Conservation (phyloP, 352 stramenopile species). For the Globisporangium echinulatum region DNA sequence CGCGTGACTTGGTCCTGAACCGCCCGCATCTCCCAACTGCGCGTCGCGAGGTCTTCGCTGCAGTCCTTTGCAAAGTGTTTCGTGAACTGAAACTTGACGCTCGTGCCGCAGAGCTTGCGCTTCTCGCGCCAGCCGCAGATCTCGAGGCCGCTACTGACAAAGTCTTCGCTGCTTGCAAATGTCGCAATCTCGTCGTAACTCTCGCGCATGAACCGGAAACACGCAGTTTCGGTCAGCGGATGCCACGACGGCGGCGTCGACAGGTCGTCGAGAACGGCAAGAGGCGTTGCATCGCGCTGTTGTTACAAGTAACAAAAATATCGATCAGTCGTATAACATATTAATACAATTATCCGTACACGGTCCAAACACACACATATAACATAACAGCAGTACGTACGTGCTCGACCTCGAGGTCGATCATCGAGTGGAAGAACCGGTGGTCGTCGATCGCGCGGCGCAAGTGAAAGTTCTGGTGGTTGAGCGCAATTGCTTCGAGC, state of each 20-base stretch:
- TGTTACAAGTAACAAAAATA: not conserved
- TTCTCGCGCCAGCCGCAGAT: conserved; percentile 58
- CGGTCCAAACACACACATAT: not conserved
- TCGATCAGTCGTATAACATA: not conserved
- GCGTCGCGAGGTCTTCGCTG: conserved; percentile 37
- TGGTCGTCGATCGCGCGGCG: conserved; percentile 42
- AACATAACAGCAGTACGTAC: conserved; percentile 19
- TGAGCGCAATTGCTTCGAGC: conserved; percentile 35
- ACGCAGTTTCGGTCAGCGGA: conserved; percentile 30
- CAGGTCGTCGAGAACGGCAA: conserved; percentile 17
- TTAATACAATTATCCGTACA: not conserved
- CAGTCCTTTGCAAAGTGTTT: conserved; percentile 48
- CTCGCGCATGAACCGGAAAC: conserved; percentile 39
- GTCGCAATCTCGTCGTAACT: conserved; percentile 43
- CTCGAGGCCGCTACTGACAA: conserved; percentile 41
- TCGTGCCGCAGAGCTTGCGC: conserved; percentile 44
- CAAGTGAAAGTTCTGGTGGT: conserved; percentile 48
- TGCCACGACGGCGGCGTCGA: conserved; percentile 25
- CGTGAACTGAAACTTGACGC: conserved; percentile 58
- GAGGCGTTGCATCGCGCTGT: conserved; percentile 28
- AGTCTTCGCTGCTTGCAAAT: conserved; percentile 42
- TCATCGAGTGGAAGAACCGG: conserved; percentile 53
- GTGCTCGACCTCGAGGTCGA: conserved; percentile 54
- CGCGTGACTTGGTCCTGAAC: conserved; percentile 47
- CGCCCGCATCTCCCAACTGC: conserved; percentile 48